Evolutionary conservation across 1,284 basidiomycete genomes (phyloP).

Genomic region (Cryptococcus sp.): DNA sequence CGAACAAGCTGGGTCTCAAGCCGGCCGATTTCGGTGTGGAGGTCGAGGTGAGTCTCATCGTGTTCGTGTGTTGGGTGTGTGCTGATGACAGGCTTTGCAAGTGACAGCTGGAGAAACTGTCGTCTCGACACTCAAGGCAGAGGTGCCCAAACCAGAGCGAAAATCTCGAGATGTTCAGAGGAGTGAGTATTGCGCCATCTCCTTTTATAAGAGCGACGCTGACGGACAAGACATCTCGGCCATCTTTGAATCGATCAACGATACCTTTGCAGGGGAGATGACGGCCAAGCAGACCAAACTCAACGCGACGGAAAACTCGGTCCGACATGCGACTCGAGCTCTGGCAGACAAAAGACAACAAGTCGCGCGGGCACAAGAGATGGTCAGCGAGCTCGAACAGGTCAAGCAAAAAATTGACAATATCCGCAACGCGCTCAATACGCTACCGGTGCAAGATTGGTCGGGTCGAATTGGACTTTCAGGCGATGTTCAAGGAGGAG

Average conservation of each 20-base stretch:
- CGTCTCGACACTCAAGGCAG: slow-evolving; percentile 61
- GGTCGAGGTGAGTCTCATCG: slow-evolving; percentile 59
- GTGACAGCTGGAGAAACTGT: slow-evolving; percentile 69
- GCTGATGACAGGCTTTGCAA: slow-evolving; percentile 31
- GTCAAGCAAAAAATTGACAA: slow-evolving; percentile 70
- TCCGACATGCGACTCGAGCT: slow-evolving; percentile 82
- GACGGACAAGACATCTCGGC: slow-evolving; percentile 63
- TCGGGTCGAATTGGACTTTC: slow-evolving; percentile 62
- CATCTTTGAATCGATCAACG: slow-evolving; percentile 70
- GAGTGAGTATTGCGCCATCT: slow-evolving; percentile 52
- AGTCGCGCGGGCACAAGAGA: slow-evolving; percentile 65
- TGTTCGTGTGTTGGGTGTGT: slow-evolving; percentile 5
- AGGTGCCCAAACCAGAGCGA: slow-evolving; percentile 67
- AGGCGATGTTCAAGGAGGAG: slow-evolving; percentile 53
- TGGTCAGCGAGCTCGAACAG: slow-evolving; percentile 70
- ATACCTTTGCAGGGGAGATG: slow-evolving; percentile 77
- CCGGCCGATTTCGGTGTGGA: slow-evolving; percentile 93
- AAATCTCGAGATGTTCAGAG: slow-evolving; percentile 85
- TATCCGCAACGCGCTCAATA: slow-evolving; percentile 63
- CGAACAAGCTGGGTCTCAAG: slow-evolving; percentile 90
- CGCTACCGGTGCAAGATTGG: slow-evolving; percentile 65
- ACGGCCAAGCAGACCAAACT: slow-evolving; percentile 79
- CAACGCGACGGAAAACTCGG: slow-evolving; percentile 75
- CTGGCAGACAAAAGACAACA: slow-evolving; percentile 83
- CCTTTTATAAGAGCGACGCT: slow-evolving; percentile 1